A percentile compares a stretch with the other conserved stretches of the same genome.
These are phyloP conservation scores for Globisporangium echinulatum DNA, from an alignment of 352 stramenopile species.

Conservation along the genomic window DNA sequence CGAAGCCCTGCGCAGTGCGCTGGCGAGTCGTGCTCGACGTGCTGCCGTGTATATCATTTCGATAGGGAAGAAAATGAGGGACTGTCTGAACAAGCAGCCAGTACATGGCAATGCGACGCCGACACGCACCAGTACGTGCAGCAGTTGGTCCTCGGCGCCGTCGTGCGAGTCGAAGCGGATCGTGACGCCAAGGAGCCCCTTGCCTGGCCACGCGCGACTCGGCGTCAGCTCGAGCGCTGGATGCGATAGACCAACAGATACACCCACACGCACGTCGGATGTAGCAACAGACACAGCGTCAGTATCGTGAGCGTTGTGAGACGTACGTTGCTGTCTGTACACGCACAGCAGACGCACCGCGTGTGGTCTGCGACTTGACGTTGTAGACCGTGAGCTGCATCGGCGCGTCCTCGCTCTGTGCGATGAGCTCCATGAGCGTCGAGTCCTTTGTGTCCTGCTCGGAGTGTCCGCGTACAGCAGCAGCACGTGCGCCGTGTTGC, in stretches of 20 bases:
- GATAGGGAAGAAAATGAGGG: not conserved
- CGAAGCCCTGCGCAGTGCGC: slow-evolving; percentile 86
- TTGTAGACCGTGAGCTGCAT: slow-evolving; percentile 78
- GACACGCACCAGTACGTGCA: slow-evolving; percentile 87
- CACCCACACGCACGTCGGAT: too few species aligned
- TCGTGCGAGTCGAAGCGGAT: slow-evolving; percentile 97
- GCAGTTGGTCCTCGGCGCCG: slow-evolving; percentile 92
- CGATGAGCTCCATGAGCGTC: slow-evolving; percentile 91
- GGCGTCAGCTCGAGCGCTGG: slow-evolving; percentile 81
- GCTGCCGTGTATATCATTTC: slow-evolving; percentile 16
- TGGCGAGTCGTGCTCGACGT: slow-evolving; percentile 87
- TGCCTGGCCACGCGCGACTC: slow-evolving; percentile 89
- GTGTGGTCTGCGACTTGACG: slow-evolving; percentile 66
- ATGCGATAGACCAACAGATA: slow-evolving; percentile 8
- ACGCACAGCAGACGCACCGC: slow-evolving; percentile 19
- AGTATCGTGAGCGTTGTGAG: too few species aligned
- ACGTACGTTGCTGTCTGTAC: not conserved
- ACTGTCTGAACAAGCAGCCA: not conserved
- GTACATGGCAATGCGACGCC: too few species aligned
- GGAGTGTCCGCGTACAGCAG: not conserved
- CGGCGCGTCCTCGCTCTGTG: slow-evolving; percentile 69
- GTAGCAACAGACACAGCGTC: not conserved
- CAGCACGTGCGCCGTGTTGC: not conserved
- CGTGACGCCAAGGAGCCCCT: slow-evolving; percentile 94
- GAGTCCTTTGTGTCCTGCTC: slow-evolving; percentile 74